These are phyloP conservation scores for Pseudomassariella vexata DNA, from an alignment of 2,329 filamentous ascomycete species.

Conservation along the genomic window DNA sequence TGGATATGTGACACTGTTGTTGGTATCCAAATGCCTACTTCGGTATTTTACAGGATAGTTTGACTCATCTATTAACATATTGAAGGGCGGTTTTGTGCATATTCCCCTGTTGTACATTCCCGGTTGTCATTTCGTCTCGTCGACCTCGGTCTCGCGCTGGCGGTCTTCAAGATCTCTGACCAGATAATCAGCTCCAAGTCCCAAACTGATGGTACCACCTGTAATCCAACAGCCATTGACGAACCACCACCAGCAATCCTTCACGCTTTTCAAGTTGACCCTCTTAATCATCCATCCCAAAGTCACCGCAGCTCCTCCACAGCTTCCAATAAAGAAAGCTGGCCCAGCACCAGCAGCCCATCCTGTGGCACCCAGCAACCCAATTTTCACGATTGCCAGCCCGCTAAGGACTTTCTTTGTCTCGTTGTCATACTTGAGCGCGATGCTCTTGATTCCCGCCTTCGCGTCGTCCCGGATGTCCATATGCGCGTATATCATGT, in stretches of 20 bases:
- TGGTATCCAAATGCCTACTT: too few species aligned
- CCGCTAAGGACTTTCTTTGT: slow-evolving; percentile 72
- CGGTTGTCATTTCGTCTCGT: too few species aligned
- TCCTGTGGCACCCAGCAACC: slow-evolving; percentile 65
- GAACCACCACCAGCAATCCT: slow-evolving; percentile 74
- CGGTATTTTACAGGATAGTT: too few species aligned
- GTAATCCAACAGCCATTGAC: slow-evolving; percentile 65
- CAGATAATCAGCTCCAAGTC: slow-evolving; percentile 56
- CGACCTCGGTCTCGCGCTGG: slow-evolving; percentile 11
- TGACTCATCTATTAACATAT: too few species aligned
- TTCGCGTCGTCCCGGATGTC: slow-evolving; percentile 82
- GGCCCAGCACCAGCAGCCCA: slow-evolving; percentile 61
- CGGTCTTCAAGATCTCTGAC: slow-evolving; percentile 36
- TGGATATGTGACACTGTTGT: too few species aligned
- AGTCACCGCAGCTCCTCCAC: slow-evolving; percentile 56
- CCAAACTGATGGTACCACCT: slow-evolving; percentile 54
- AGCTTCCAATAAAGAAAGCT: slow-evolving; percentile 62
- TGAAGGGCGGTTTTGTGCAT: too few species aligned
- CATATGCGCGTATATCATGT: slow-evolving; percentile 93
- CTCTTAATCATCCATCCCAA: slow-evolving; percentile 62
- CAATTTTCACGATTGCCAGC: slow-evolving; percentile 63
- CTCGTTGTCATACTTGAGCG: slow-evolving; percentile 68
- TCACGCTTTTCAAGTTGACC: slow-evolving; percentile 60
- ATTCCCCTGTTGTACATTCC: too few species aligned
- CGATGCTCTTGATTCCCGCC: slow-evolving; percentile 85